Evolutionary conservation across 306 rosid species (phyloP).

Genomic region (Elaeagnus macrophylla): DNA sequence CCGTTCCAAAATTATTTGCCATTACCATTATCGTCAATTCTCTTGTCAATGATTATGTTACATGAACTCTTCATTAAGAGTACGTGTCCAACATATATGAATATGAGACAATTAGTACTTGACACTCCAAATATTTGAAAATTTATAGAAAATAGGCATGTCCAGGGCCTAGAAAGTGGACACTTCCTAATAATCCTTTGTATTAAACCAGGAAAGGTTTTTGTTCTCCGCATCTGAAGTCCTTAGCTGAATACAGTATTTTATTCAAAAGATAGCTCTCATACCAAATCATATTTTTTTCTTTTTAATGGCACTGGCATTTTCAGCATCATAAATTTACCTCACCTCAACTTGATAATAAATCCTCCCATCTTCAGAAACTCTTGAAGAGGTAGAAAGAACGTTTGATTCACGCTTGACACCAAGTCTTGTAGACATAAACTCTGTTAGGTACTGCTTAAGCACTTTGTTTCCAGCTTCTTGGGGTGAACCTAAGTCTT

Average conservation of each 20-base stretch:
- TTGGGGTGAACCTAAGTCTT: slow-evolving; percentile 76
- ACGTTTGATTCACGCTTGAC: slow-evolving; percentile 72
- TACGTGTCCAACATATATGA: no score
- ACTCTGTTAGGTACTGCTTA: slow-evolving; percentile 71
- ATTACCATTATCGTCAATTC: no score
- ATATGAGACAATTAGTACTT: no score
- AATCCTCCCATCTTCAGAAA: slow-evolving; percentile 74
- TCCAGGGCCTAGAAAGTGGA: no score
- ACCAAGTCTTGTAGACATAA: slow-evolving; percentile 38
- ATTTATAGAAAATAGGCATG: no score
- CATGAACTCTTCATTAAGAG: no score
- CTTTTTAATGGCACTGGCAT: neutral
- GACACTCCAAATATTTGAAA: no score
- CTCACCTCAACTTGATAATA: slow-evolving; percentile 90
- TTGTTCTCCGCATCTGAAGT: no score
- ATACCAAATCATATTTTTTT: neutral
- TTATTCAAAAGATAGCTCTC: neutral
- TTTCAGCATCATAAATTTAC: slow-evolving; percentile 13
- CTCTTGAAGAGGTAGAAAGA: slow-evolving; percentile 24
- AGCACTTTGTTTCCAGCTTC: slow-evolving; percentile 78
- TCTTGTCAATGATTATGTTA: no score
- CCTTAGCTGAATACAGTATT: neutral
- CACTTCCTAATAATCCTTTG: no score
- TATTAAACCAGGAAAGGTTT: no score
- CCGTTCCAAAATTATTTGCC: no score